Conservation (phyloP, 2,329 filamentous ascomycete genomes). For the Clarireedia monteithiana region DNA sequence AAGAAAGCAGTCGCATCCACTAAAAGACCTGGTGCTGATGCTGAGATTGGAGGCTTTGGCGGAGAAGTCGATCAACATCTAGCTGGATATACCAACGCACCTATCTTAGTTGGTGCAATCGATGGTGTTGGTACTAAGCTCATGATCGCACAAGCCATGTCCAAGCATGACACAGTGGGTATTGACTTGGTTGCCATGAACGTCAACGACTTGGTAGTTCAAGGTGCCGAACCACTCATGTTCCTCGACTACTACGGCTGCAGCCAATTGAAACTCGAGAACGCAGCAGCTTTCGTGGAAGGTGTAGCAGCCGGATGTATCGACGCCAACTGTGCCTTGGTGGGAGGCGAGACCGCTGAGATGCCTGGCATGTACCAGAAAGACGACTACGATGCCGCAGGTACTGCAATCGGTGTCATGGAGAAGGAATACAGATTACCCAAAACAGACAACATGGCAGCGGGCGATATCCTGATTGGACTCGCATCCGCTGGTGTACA, state of each 20-base stretch:
- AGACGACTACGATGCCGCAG: slow-evolving; percentile 88
- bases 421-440: slow-evolving; percentile 63
- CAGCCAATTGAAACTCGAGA: slow-evolving; percentile 72
- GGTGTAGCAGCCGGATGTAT: slow-evolving; percentile 85
- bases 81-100: slow-evolving; percentile 66
- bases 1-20: slow-evolving; percentile 85
- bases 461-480: slow-evolving; percentile 80
- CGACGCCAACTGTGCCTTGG: slow-evolving; percentile 76
- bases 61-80: slow-evolving; percentile 73
- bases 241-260: slow-evolving; percentile 98
- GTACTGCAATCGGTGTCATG: slow-evolving; percentile 82
- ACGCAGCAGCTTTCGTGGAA: slow-evolving; percentile 78
- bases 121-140: slow-evolving; percentile 97
- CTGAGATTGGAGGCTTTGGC: slow-evolving; percentile 79
- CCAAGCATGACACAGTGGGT: slow-evolving; percentile 88
- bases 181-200: slow-evolving; percentile 84
- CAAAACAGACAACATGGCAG: slow-evolving; percentile 63
- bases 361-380: slow-evolving; percentile 88
- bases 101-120: slow-evolving; percentile 85
- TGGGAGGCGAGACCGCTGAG: slow-evolving; percentile 97
- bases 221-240: slow-evolving; percentile 89
- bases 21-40: slow-evolving; percentile 76
- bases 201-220: slow-evolving; percentile 94
- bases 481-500: slow-evolving; percentile 82
- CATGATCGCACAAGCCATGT: slow-evolving; percentile 85